Percentiles rank a stretch among this genome's conserved stretches.
Evolutionary conservation across 306 rosid species (phyloP).

Genomic region (Corylus heterophylla): DNA sequence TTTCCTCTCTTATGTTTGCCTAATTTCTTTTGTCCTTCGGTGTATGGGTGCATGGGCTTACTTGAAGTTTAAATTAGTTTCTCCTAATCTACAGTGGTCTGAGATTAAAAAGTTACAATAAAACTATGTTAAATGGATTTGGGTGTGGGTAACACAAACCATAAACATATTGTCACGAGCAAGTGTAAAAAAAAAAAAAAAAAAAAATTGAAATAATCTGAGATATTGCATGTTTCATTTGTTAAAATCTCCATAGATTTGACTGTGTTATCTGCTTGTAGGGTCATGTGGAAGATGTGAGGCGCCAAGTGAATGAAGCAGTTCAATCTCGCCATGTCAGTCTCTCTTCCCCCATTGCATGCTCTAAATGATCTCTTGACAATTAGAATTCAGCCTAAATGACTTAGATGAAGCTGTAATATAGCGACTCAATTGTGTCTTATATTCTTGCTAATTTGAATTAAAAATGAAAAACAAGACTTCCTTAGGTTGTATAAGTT

Average conservation of each 20-base stretch:
- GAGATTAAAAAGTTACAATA: background rate
- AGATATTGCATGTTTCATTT: constrained; percentile 6
- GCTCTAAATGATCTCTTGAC: constrained; percentile 12
- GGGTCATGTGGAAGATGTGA: constrained; percentile 92
- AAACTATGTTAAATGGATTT: background rate
- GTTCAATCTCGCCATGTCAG: constrained; percentile 90
- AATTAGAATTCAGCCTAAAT: constrained; percentile 10
- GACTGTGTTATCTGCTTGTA: constrained; percentile 43
- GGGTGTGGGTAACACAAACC: background rate
- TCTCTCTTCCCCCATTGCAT: constrained; percentile 38
- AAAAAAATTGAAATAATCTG: background rate
- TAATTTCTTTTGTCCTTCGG: background rate
- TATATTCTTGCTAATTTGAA: background rate
- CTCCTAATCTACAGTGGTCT: background rate
- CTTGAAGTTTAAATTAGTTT: background rate
- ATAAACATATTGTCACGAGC: constrained; percentile 10
- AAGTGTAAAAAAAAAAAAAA: background rate
- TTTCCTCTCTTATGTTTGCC: background rate
- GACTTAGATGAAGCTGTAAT: constrained; percentile 16
- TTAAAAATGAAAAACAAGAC: background rate
- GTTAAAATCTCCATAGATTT: constrained; percentile 8
- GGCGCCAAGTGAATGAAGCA: constrained; percentile 90
- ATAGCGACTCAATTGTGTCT: background rate
- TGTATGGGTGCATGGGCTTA: too few species aligned
- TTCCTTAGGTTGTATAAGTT: background rate